phyloP scores from a whole-genome alignment of 768 basidiomycete species.

The Gloeophyllum trabeum region DNA sequence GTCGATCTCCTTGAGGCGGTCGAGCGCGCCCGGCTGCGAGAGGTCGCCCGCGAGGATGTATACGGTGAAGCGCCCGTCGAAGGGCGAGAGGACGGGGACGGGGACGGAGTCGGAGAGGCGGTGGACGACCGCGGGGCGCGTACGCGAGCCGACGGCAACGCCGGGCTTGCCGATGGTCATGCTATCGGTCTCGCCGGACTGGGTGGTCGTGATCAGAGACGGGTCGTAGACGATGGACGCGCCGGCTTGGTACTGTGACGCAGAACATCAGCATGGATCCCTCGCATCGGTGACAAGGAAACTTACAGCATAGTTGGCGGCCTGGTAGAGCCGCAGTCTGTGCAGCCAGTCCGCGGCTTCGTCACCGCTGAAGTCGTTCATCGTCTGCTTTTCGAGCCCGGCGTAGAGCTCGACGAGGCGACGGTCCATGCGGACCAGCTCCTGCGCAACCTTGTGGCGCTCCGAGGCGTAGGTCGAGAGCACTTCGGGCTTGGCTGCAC shows the following conservation, averaged over 20 bases:
- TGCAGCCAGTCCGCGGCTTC: constrained; percentile 4
- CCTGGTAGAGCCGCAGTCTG: constrained; percentile 2
- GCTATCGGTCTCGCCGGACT: constrained; percentile 1
- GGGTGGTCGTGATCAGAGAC: background rate
- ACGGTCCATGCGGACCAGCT: constrained; percentile 5
- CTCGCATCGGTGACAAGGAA: background rate
- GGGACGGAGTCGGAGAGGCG: constrained; percentile 5
- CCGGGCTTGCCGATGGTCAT: constrained; percentile 3
- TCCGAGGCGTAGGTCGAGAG: constrained; percentile 5
- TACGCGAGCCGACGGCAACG: constrained; percentile 3
- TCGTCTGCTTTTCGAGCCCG: constrained; percentile 5
- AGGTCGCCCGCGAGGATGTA: constrained; percentile 4
- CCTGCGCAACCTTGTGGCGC: constrained; percentile 2
- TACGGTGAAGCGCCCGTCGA: constrained; percentile 5
- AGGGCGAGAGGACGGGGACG: constrained; percentile 3
- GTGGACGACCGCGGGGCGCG: constrained; percentile 3
- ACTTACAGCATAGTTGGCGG: constrained; percentile 5
- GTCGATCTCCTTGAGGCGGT: constrained; percentile 2
- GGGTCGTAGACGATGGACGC: constrained; percentile 4
- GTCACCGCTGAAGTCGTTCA: constrained; percentile 3
- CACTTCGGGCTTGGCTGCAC: constrained; percentile 2
- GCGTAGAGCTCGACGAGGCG: constrained; percentile 5
- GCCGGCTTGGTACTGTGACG: constrained; percentile 4
- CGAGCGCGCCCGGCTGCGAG: background rate
- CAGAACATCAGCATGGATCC: background rate